A percentile compares a stretch with the other conserved stretches of the same genome.
Conservation (phyloP, 176 grass and related monocot species). For the Echinochloa phyllopogon region DNA sequence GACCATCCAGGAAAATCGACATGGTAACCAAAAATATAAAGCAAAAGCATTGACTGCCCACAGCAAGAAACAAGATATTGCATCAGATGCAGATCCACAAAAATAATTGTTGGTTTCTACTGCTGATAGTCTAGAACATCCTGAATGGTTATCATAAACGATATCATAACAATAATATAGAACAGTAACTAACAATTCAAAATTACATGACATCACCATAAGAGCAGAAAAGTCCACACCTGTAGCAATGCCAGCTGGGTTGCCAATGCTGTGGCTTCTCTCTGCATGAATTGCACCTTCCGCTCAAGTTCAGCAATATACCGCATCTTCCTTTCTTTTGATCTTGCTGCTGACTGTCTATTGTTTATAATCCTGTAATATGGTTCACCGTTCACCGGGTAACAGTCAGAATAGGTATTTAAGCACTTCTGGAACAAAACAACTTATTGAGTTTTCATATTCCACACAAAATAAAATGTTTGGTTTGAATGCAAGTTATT, state of each 20-base stretch:
- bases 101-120: not conserved
- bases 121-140: not conserved
- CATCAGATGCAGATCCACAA: not conserved
- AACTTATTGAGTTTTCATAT: not conserved
- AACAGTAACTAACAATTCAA: not conserved
- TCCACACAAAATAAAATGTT: not conserved
- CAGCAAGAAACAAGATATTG: not conserved
- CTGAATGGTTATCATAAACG: not conserved
- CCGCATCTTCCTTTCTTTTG: constrained; percentile 57
- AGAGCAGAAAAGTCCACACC: not conserved
- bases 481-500: not conserved
- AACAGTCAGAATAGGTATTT: constrained; percentile 6
- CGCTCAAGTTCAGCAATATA: constrained; percentile 57
- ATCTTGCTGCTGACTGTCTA: constrained; percentile 53
- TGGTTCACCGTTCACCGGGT: not conserved
- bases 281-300: constrained; percentile 48
- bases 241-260: constrained; percentile 46
- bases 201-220: not conserved
- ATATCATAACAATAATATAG: not conserved
- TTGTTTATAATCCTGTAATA: constrained; percentile 52
- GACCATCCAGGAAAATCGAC: not conserved
- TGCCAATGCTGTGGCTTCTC: constrained; percentile 50
- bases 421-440: not conserved
- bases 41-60: not conserved
- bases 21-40: not conserved